Evolutionary conservation across 2,329 filamentous ascomycete genomes (phyloP).

Genomic region (Cucurbitaria berberidis): DNA sequence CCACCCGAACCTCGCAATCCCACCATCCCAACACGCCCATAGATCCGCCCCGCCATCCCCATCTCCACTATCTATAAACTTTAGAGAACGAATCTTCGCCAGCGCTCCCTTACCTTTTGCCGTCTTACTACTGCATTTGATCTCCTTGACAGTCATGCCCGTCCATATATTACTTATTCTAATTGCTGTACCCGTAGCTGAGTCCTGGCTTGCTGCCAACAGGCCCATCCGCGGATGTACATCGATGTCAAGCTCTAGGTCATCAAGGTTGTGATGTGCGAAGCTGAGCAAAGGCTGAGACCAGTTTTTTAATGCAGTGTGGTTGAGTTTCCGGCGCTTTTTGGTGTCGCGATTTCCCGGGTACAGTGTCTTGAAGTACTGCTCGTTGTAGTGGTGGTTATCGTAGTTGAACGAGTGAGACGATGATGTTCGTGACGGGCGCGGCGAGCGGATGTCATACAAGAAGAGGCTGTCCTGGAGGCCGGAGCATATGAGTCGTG

Average conservation of each 20-base stretch:
- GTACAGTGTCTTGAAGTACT: slow-evolving; percentile 18
- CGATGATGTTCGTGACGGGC: slow-evolving; percentile 1
- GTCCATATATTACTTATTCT: slow-evolving; percentile 43
- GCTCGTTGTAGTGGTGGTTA: slow-evolving; percentile 21
- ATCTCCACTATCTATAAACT: slow-evolving; percentile 36
- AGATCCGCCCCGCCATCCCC: slow-evolving; percentile 24
- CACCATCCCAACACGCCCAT: slow-evolving; percentile 31
- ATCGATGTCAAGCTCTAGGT: slow-evolving; percentile 36
- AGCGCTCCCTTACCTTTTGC: not conserved
- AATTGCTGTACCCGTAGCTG: slow-evolving; percentile 21
- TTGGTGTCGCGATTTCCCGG: slow-evolving; percentile 10
- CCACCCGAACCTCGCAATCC: slow-evolving; percentile 15
- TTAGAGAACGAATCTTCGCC: slow-evolving; percentile 28
- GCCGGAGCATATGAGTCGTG: slow-evolving; percentile 36
- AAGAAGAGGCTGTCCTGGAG: slow-evolving; percentile 34
- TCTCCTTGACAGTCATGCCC: slow-evolving; percentile 34
- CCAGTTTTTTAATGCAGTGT: slow-evolving; percentile 13
- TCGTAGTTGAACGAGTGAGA: slow-evolving; percentile 1
- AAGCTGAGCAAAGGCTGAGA: slow-evolving; percentile 40
- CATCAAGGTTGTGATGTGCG: slow-evolving; percentile 33
- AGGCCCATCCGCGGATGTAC: slow-evolving; percentile 39
- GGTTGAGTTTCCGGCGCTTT: slow-evolving; percentile 20
- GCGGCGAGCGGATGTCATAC: slow-evolving; percentile 40
- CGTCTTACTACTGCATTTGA: slow-evolving; percentile 4
- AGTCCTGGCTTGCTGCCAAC: slow-evolving; percentile 41